A percentile compares a stretch with the other conserved stretches of the same genome.
Evolutionary conservation across 768 basidiomycete species (phyloP).

Genomic region (Phanerodontia chrysosporium): DNA sequence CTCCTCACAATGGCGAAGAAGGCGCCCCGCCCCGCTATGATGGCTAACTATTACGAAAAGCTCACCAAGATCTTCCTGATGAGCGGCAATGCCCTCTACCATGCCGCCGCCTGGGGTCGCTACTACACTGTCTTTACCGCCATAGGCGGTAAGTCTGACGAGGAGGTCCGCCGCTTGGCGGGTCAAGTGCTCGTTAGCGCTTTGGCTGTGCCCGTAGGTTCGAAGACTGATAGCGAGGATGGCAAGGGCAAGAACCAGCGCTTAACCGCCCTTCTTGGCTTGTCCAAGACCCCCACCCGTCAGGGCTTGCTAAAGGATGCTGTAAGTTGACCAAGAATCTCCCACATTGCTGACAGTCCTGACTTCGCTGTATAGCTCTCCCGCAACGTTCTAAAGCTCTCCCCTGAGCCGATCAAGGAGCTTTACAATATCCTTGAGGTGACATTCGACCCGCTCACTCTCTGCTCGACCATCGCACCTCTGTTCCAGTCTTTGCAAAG

Average conservation of each 20-base stretch:
- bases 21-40: conserved; percentile 89
- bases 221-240: conserved; percentile 45
- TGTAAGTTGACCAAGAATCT: conserved; percentile 46
- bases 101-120: conserved; percentile 92
- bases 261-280: conserved; percentile 80
- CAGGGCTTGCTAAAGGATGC: conserved; percentile 85
- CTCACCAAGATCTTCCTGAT: conserved; percentile 95
- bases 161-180: conserved; percentile 75
- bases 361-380: conserved; percentile 49
- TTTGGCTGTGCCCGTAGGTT: conserved; percentile 85
- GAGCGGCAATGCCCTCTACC: conserved; percentile 91
- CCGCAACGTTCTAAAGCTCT: conserved; percentile 77
- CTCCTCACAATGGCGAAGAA: conserved; percentile 92
- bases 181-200: conserved; percentile 91
- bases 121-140: conserved; percentile 72
- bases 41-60: conserved; percentile 99
- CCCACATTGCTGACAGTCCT: not conserved
- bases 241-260: conserved; percentile 68
- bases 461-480: conserved; percentile 75
- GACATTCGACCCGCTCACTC: conserved; percentile 87
- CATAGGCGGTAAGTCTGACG: conserved; percentile 71
- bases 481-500: conserved; percentile 58
- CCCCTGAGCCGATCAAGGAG: conserved; percentile 65
- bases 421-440: conserved; percentile 89
- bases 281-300: conserved; percentile 80